Conservation (phyloP, 345 rosid genomes). For the Eucalyptus viminalis region DNA sequence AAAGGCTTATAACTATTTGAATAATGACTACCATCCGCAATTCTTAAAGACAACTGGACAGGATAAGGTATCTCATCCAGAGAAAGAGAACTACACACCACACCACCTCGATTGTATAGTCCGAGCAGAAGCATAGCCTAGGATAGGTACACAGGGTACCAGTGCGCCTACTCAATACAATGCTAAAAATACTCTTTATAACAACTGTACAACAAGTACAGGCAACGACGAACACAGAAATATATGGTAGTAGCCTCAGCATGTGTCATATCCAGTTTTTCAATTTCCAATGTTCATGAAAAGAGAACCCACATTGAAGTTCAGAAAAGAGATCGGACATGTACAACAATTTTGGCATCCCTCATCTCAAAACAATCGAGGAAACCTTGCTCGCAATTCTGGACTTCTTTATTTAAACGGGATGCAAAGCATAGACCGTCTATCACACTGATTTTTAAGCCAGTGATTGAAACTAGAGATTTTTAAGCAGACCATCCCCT, state of each 20-base stretch:
- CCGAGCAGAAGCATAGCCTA: background rate
- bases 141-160: background rate
- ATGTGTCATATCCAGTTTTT: background rate
- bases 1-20: background rate
- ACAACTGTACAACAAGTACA: background rate
- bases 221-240: background rate
- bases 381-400: background rate
- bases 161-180: background rate
- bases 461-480: background rate
- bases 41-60: background rate
- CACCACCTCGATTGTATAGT: background rate
- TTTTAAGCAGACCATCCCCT: slow-evolving; percentile 58
- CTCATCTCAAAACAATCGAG: background rate
- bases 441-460: background rate
- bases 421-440: background rate
- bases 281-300: background rate
- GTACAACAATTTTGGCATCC: background rate
- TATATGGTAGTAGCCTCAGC: background rate
- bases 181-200: background rate
- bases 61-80: background rate
- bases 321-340: background rate
- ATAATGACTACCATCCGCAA: background rate
- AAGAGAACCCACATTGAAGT: background rate
- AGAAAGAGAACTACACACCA: background rate
- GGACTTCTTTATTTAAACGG: background rate